Evolutionary conservation across 139 green algal genomes (phyloP).

Genomic region (Zygnema circumcarinatum): DNA sequence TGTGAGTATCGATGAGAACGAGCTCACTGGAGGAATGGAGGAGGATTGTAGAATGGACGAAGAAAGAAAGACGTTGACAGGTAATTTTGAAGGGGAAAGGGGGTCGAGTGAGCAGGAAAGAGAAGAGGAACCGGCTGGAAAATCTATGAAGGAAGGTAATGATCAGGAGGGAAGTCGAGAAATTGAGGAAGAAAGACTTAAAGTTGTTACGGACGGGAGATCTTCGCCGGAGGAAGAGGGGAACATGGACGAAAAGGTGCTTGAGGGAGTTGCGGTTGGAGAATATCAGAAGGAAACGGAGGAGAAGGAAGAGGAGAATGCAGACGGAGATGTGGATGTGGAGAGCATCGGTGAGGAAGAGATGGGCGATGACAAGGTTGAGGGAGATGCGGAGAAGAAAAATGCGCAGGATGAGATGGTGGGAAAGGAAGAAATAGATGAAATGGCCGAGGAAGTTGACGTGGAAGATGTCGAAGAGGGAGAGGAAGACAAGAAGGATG

Average conservation of each 20-base stretch:
- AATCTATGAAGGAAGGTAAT: not conserved
- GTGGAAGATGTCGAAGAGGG: not conserved
- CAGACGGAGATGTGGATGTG: too few relatives aligned
- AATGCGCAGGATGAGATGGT: not conserved
- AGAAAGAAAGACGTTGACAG: too few relatives aligned
- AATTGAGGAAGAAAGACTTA: not conserved
- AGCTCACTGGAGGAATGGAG: too few relatives aligned
- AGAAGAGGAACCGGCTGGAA: not conserved
- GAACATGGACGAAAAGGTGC: not conserved
- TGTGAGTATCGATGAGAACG: too few relatives aligned
- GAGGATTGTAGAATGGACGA: too few relatives aligned
- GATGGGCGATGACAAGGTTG: not conserved
- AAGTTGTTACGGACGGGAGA: not conserved
- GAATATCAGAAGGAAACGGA: too few relatives aligned
- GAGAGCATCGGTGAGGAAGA: not conserved
- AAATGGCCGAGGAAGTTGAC: not conserved
- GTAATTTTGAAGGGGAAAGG: too few relatives aligned
- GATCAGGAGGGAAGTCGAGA: not conserved
- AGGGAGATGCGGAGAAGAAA: too few relatives aligned
- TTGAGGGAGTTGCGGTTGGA: too few relatives aligned
- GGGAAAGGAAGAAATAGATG: conserved; percentile 5
- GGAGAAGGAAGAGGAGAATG: not conserved
- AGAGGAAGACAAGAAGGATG: not conserved
- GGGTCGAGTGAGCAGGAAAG: too few relatives aligned
- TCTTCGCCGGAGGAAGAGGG: not conserved